A percentile compares a stretch with the other conserved stretches of the same genome.
phyloP scores from a whole-genome alignment of 1,284 basidiomycete species.

The Cutaneotrichosporon mucoides region DNA sequence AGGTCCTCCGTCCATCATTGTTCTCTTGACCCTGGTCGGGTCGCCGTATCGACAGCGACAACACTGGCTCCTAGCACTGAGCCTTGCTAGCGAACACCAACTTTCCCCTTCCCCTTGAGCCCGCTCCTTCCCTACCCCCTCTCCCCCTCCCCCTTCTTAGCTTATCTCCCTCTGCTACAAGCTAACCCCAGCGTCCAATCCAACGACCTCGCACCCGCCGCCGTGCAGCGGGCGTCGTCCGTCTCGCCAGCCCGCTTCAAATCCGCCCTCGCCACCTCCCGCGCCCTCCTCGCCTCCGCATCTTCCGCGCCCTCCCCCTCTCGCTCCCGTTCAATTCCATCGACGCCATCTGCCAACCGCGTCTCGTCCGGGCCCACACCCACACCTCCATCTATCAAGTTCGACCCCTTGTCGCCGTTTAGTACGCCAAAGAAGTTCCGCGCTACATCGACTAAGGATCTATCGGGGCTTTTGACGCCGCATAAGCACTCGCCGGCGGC shows the following conservation, averaged over 20 bases:
- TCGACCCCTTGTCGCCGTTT: slow-evolving; percentile 17
- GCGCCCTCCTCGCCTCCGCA: slow-evolving; percentile 24
- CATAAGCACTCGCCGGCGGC: slow-evolving; percentile 16
- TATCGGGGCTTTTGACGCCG: slow-evolving; percentile 26
- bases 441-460: slow-evolving; percentile 29
- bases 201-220: slow-evolving; percentile 32
- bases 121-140: too few species aligned
- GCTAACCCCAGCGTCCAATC: slow-evolving; percentile 30
- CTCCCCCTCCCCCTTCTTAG: too few species aligned
- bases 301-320: not conserved
- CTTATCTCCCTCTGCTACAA: too few species aligned
- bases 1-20: too few species aligned
- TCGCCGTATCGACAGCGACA: too few species aligned
- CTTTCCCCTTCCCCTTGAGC: too few species aligned
- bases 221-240: slow-evolving; percentile 39
- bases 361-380: too few species aligned
- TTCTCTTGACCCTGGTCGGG: too few species aligned
- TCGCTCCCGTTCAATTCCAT: not conserved
- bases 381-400: not conserved
- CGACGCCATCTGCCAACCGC: not conserved
- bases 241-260: slow-evolving; percentile 41
- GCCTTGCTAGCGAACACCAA: too few species aligned
- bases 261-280: slow-evolving; percentile 26
- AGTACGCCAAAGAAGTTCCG: slow-evolving; percentile 32
- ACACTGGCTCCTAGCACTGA: too few species aligned